These are phyloP conservation scores for Penicillium soppii DNA, from an alignment of 495 filamentous ascomycete species.

Conservation along the genomic window DNA sequence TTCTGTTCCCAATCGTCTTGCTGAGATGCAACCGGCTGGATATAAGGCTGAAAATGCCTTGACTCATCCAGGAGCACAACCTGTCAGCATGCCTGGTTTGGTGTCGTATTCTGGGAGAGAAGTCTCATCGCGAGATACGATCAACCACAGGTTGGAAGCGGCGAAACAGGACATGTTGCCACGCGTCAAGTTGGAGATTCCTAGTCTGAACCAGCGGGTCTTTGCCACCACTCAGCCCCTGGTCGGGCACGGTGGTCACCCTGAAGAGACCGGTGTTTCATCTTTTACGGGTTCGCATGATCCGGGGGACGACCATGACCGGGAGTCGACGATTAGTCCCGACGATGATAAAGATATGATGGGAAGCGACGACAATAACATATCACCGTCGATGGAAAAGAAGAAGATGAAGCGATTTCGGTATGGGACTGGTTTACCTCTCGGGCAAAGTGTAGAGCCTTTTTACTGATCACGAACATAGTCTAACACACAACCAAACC, in stretches of 20 bases:
- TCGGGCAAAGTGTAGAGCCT: constrained; percentile 1
- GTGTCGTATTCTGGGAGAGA: constrained; percentile 23
- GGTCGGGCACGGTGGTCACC: constrained; percentile 12
- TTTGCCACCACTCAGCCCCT: constrained; percentile 18
- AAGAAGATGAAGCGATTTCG: constrained; percentile 95
- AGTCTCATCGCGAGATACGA: constrained; percentile 10
- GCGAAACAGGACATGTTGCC: constrained; percentile 19
- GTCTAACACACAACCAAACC: constrained; percentile 95
- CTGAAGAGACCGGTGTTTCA: constrained; percentile 18
- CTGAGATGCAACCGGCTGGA: constrained; percentile 33
- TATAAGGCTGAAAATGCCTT: constrained; percentile 41
- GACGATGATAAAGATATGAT: constrained; percentile 35
- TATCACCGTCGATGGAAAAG: constrained; percentile 57
- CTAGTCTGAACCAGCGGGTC: constrained; percentile 14
- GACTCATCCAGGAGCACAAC: constrained; percentile 11
- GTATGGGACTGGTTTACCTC: constrained; percentile 48
- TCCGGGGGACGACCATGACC: constrained; percentile 21
- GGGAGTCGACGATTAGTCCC: constrained; percentile 29
- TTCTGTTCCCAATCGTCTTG: constrained; percentile 10
- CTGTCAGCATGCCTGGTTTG: constrained; percentile 14
- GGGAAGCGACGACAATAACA: constrained; percentile 24
- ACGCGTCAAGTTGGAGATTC: constrained; percentile 23
- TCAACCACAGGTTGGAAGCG: constrained; percentile 3
- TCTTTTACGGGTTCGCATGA: constrained; percentile 14
- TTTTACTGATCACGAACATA: constrained; percentile 31